Base-by-base conservation (phyloP, 2,329 filamentous ascomycete genomes). In the Aspergillus sp. region DNA sequence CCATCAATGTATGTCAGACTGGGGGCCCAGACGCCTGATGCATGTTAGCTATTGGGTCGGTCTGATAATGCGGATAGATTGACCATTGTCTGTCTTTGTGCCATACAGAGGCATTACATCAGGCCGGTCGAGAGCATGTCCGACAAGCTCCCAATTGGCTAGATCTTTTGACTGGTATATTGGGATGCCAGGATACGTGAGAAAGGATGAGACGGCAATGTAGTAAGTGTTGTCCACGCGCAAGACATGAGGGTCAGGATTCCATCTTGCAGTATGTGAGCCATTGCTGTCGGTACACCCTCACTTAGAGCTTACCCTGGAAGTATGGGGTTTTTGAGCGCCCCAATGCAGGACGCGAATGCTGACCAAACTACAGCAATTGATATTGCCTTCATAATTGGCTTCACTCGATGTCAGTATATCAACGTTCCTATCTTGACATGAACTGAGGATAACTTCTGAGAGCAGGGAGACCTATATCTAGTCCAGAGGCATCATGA, bases 131-230 rank as follows among this genome's bases (percentile, higher is more conserved):
- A 52, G 30, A 11, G 50, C 50, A 8, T 52, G 46, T 1, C 40
- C 45, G 11, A 44, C 30, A 4, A 52, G 20, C 22, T 48, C 41
- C 50, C 50, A 52, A 6, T 45, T 45, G 3, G 14, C 14, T 4
- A 49, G 42, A 17, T 52, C 46, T 32, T 35, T 45, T 7, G 50
- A 52, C 20, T 40, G 41, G 20, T 52, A 52, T 30, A 52, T 52
- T 14, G 50, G 50, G 8, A 49, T 38, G 2, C 50, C 46, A 4
- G 50, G 50, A 30, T 47, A 42, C 6, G 38, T 47, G 30, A 47
- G 44, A 14, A 45, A 50, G 17, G 48, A 50, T 14, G 48, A 50
- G 17, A 43, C 42, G 13, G 48, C 41, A 41, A 50, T 30, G 48
- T 50, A 50, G n/a, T 45, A 50, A 13, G 30, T 43, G 41, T 50